Base-by-base conservation (phyloP, 306 rosid genomes). In the Alnus glutinosa region DNA sequence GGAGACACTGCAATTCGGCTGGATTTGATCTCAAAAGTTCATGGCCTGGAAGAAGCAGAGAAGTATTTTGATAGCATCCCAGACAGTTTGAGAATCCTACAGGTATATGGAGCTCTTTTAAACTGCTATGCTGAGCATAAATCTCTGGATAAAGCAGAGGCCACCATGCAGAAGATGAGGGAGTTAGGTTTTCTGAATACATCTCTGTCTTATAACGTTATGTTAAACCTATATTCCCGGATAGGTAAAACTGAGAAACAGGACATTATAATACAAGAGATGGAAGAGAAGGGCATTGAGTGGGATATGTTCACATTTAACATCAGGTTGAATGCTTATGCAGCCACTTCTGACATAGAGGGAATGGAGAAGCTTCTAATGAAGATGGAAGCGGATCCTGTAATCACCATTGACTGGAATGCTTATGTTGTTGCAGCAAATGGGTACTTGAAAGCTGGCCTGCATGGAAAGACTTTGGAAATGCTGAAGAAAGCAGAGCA, bases 41-140 rank as follows among this genome's bases (percentile, higher is more conserved):
- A 9, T 67, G 92, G 94, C 74, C 74, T 84, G 72, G 89, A 87
- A 63, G 83, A 85, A 80, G 92, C 96, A n/a, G 88, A 93, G 82
- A 81, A 57, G 68, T 91, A 81, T 75, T 88, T 88, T 47, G 58
- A 70, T 69, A 77, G 81, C 78, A 66, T 91, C 34, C 84, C 79
- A 2, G 83, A 78, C 51, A 71, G 84, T 58, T 79, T 77, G 74
- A 76, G 83, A 80, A 87, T 44, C 52, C 78, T 78, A 47, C 81
- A 80, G 70, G 58, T 87, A 58, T 79, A 91, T 81, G 87, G 89
- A 54, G 88, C 96, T 73, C 84, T 93, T 81, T 80, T 88, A 74
- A 78, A 76, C 70, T 84, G 96, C 87, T 93, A 81, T 50, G 89
- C 79, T 23, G 86, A 81, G 39, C 82, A 89, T 78, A 83, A 84